phyloP scores from a whole-genome alignment of 768 basidiomycete species.

The Asterophora lycoperdoides region DNA sequence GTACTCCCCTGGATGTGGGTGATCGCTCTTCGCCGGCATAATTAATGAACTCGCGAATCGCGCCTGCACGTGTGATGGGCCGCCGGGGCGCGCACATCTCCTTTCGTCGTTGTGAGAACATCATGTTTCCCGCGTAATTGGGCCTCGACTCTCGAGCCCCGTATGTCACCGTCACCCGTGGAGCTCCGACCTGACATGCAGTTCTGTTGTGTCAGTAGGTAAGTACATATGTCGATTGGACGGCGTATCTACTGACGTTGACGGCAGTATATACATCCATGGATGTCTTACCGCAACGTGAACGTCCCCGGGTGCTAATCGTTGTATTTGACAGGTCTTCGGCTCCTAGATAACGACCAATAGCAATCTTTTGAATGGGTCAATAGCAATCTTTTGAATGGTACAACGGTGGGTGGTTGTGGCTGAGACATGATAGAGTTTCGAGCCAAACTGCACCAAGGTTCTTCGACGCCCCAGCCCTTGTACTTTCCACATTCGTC shows the following conservation, averaged over 20 bases:
- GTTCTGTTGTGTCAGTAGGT: no score
- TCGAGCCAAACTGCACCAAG: constrained; percentile 3
- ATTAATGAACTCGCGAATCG: neutral
- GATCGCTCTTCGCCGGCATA: neutral
- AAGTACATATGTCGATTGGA: no score
- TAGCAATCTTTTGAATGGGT: neutral
- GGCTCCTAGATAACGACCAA: no score
- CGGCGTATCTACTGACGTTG: no score
- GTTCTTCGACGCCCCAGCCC: neutral
- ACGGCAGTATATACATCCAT: no score
- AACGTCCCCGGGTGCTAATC: no score
- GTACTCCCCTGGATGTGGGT: neutral
- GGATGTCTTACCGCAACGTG: no score
- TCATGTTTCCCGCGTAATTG: neutral
- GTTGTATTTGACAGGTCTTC: no score
- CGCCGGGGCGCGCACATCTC: constrained; percentile 1
- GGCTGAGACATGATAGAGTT: constrained; percentile 1
- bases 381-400: no score
- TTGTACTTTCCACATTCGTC: constrained; percentile 17
- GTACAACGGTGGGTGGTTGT: neutral
- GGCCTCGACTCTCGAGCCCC: neutral
- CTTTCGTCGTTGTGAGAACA: neutral
- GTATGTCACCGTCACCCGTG: no score
- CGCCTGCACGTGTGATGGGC: neutral
- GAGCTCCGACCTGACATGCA: no score